These are phyloP conservation scores for Leucocoprinus sp. DNA, from an alignment of 768 basidiomycete species.

Conservation along the genomic window DNA sequence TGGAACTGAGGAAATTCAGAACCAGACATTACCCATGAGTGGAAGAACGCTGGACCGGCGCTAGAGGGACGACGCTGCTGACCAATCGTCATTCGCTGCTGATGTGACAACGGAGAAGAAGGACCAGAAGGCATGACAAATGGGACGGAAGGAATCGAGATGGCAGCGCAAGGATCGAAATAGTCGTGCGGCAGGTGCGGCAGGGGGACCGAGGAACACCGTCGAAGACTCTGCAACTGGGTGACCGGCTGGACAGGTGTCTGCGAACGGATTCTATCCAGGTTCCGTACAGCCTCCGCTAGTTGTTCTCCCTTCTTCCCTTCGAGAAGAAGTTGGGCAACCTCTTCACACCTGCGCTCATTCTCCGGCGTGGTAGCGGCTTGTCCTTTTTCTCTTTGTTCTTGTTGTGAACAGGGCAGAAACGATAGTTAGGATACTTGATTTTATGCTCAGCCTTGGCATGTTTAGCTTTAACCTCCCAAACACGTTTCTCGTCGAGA, in stretches of 20 bases:
- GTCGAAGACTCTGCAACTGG: conserved; percentile 33
- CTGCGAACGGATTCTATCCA: conserved; percentile 31
- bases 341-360: conserved; percentile 59
- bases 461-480: conserved; percentile 66
- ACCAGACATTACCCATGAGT: conserved; percentile 7
- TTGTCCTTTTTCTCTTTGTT: conserved; percentile 35
- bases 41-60: conserved; percentile 14
- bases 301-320: conserved; percentile 68
- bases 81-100: conserved; percentile 13
- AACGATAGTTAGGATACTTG: conserved; percentile 59
- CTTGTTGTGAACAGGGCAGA: conserved; percentile 48
- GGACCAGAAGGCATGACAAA: conserved; percentile 26
- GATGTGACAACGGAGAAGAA: conserved; percentile 10
- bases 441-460: conserved; percentile 68
- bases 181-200: conserved; percentile 43
- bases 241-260: conserved; percentile 11
- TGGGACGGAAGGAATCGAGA: conserved; percentile 35
- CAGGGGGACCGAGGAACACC: conserved; percentile 58
- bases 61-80: conserved; percentile 13
- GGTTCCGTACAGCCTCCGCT: conserved; percentile 46
- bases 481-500: conserved; percentile 59
- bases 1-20: conserved; percentile 4
- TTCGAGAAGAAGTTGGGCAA: conserved; percentile 54
- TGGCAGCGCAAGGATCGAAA: conserved; percentile 19
- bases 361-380: conserved; percentile 36